A percentile compares a stretch with the other conserved stretches of the same genome.
phyloP scores from a whole-genome alignment of 2,329 filamentous ascomycete species.

The Zymoseptoria tritici region DNA sequence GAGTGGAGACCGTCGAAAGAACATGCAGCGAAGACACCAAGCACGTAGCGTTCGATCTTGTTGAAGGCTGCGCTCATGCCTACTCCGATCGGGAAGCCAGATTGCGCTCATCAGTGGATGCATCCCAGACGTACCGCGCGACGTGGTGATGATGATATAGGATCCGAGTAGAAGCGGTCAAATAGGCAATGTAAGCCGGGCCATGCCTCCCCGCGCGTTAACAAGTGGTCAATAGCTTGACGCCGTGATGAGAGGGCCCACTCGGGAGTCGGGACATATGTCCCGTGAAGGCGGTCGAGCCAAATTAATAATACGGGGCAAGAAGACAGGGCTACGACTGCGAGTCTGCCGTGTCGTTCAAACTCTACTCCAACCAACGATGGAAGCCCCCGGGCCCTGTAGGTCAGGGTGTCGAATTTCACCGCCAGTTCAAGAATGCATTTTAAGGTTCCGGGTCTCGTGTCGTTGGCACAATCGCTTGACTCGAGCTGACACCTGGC shows the following conservation, averaged over 20 bases:
- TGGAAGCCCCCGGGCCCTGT: background rate
- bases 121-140: background rate
- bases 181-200: background rate
- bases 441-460: background rate
- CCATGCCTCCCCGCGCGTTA: background rate
- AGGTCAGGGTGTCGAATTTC: background rate
- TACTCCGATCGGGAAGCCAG: no score
- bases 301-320: background rate
- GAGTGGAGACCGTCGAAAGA: background rate
- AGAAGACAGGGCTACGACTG: background rate
- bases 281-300: background rate
- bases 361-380: background rate
- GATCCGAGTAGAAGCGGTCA: no score
- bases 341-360: background rate
- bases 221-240: background rate
- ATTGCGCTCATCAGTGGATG: background rate
- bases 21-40: background rate
- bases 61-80: no score
- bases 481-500: background rate
- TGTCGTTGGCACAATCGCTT: background rate
- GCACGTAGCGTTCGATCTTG: no score
- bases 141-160: background rate
- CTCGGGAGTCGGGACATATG: background rate
- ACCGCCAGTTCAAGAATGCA: background rate
- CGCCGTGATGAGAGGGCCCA: background rate